Percentiles rank a stretch among this genome's conserved stretches.
Evolutionary conservation across 1,139 yeast genomes (phyloP).

Genomic region (Geotrichum fermentans): DNA sequence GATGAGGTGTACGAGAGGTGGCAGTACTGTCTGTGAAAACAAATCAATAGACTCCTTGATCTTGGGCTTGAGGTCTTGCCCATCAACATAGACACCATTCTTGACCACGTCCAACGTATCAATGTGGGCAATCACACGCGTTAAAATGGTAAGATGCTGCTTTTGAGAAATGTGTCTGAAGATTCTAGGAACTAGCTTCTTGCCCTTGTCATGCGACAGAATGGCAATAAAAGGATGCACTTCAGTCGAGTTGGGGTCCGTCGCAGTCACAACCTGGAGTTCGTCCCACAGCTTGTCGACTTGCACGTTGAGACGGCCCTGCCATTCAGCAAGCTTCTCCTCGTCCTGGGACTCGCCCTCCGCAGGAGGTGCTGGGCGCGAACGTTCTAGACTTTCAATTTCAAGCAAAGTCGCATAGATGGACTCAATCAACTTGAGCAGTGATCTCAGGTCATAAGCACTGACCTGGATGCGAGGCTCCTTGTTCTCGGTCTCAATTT

Average conservation of each 20-base stretch:
- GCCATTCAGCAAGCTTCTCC: conserved; percentile 32
- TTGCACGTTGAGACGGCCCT: conserved; percentile 31
- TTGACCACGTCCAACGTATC: conserved; percentile 76
- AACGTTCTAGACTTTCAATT: conserved; percentile 79
- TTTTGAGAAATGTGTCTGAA: conserved; percentile 77
- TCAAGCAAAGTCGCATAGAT: conserved; percentile 74
- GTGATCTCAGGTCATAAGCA: conserved; percentile 18
- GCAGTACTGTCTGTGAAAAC: conserved; percentile 78
- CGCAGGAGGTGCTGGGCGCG: conserved; percentile 32
- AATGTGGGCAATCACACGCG: conserved; percentile 75
- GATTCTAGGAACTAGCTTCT: conserved; percentile 81
- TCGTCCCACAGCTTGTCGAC: conserved; percentile 63
- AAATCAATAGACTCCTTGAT: conserved; percentile 66
- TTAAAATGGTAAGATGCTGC: conserved; percentile 72
- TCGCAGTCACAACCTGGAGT: conserved; percentile 58
- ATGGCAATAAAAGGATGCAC: conserved; percentile 69
- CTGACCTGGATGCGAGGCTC: conserved; percentile 14
- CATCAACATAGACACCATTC: conserved; percentile 71
- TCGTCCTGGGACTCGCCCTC: conserved; percentile 32
- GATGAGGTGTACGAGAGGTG: conserved; percentile 77
- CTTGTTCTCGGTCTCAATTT: conserved; percentile 18
- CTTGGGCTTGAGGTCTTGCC: conserved; percentile 44
- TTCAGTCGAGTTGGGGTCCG: conserved; percentile 40
- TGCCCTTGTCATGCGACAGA: conserved; percentile 79
- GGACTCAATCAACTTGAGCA: conserved; percentile 54